Evolutionary conservation across 331 rosid species (phyloP).

Genomic region (Cydonia oblonga): DNA sequence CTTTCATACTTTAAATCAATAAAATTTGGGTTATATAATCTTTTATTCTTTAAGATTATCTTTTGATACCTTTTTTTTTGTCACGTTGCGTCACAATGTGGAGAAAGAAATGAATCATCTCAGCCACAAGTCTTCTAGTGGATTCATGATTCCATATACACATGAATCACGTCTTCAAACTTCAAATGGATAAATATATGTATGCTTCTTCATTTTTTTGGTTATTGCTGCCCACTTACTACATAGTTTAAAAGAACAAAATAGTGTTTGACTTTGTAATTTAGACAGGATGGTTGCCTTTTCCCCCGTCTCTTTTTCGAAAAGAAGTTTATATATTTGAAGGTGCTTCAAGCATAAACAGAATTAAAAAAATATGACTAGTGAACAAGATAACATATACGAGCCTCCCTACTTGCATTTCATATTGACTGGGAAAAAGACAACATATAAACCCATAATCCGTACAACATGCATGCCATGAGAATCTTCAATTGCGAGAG

Average conservation of each 20-base stretch:
- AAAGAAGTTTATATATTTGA: neutral
- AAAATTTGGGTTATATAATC: too few relatives aligned
- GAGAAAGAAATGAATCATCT: neutral
- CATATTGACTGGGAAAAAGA: neutral
- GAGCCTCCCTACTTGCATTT: neutral
- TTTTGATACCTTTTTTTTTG: too few relatives aligned
- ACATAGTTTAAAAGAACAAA: slow-evolving; percentile 1
- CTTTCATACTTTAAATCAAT: too few relatives aligned
- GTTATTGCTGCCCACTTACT: neutral
- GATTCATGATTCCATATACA: neutral
- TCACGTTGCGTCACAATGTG: too few relatives aligned
- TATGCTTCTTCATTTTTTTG: neutral
- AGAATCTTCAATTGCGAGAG: neutral
- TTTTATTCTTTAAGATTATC: too few relatives aligned
- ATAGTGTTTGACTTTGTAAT: neutral
- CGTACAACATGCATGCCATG: neutral
- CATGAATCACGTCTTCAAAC: neutral
- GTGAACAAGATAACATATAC: neutral
- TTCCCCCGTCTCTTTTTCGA: neutral
- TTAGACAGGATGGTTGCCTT: neutral
- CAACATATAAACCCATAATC: neutral
- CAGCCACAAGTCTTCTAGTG: slow-evolving; percentile 2
- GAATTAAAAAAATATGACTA: neutral
- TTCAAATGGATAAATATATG: neutral
- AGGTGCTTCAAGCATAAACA: slow-evolving; percentile 9